Percentiles rank a stretch among this genome's conserved stretches.
phyloP scores from a whole-genome alignment of 768 basidiomycete species.

The Lactarius evosmus region DNA sequence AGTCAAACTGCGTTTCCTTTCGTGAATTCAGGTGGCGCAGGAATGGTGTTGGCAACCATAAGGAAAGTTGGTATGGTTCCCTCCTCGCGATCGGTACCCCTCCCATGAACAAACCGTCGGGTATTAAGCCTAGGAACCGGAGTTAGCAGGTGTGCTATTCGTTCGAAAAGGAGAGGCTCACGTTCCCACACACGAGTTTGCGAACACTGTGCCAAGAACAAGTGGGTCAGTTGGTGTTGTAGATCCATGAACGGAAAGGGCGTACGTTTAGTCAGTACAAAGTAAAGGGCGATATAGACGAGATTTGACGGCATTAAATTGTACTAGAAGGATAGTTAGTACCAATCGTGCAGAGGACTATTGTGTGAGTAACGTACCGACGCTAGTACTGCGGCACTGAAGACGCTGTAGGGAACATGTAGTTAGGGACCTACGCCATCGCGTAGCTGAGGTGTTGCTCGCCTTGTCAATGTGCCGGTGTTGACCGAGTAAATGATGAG shows the following conservation, averaged over 20 bases:
- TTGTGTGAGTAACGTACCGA: conserved; percentile 41
- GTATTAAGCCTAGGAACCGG: conserved; percentile 20
- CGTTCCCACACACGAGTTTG: conserved; percentile 28
- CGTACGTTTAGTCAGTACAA: conserved; percentile 55
- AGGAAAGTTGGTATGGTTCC: conserved; percentile 26
- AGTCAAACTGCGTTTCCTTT: background rate
- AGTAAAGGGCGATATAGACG: conserved; percentile 59
- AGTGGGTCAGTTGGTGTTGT: background rate
- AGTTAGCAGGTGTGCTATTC: background rate
- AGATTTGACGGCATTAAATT: conserved; percentile 53
- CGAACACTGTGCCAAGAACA: conserved; percentile 20
- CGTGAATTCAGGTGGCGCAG: background rate
- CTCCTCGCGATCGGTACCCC: conserved; percentile 26
- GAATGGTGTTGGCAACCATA: conserved; percentile 26
- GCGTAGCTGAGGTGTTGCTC: conserved; percentile 18
- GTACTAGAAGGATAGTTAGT: conserved; percentile 42
- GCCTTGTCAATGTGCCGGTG: conserved; percentile 64
- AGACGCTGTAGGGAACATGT: conserved; percentile 34
- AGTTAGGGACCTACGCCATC: background rate
- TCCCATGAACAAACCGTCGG: conserved; percentile 26
- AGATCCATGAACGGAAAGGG: background rate
- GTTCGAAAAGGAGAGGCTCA: conserved; percentile 3
- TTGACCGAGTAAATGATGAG: conserved; percentile 60
- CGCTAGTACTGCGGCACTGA: conserved; percentile 52
- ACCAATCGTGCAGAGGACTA: background rate